Base-by-base conservation (phyloP, 176 grass and related monocot species). In the Raddia distichophylla region DNA sequence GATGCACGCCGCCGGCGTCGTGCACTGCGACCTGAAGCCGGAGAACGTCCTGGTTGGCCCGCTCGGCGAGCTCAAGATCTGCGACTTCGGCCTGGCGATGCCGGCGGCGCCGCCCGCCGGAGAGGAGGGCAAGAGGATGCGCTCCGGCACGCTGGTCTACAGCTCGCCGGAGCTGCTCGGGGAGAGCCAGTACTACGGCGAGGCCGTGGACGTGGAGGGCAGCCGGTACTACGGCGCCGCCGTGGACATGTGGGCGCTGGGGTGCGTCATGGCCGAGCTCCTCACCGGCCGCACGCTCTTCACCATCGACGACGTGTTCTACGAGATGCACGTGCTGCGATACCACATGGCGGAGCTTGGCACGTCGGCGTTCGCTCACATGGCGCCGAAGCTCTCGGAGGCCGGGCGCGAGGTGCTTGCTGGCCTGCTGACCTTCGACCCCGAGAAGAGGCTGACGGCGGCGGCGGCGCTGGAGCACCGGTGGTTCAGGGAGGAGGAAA, bases 261-360 rank as follows among this genome's bases (percentile, higher is more conserved):
- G 69, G 33, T 78, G 69, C 54, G 69, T 57, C 18, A 56, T 74
- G 69, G 60, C 77, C 14, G 64, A 74, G 60, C 61, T 73, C 33
- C 35, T 80, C 46, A 47, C 49, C 14, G 75, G 78, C 7, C 10
- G 20, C 49, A 5, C 49, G 50, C 60, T 89, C 74, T 80, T 89
- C 44, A 19, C 54, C 32, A 19, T 50, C 32, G 83, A 67, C 18
- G 64, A 68, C 6, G 27, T 80, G 34, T 33, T 91, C 19, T 48
- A 13, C 6, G 14, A 43, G 14, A 66, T 80, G 4, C 10, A 48
- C 5, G 48, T 43, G 0, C 60, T 91, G 47, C 51, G 60, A 0
- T 5, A 1, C 16, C 72, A 18, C 40, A 11, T 76, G 18, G 34
- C 1, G 19, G 80, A 78, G 10, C 37, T 3, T 40, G 37, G 37